Conservation (phyloP, 345 rosid genomes). For the Turnera subulata region DNA sequence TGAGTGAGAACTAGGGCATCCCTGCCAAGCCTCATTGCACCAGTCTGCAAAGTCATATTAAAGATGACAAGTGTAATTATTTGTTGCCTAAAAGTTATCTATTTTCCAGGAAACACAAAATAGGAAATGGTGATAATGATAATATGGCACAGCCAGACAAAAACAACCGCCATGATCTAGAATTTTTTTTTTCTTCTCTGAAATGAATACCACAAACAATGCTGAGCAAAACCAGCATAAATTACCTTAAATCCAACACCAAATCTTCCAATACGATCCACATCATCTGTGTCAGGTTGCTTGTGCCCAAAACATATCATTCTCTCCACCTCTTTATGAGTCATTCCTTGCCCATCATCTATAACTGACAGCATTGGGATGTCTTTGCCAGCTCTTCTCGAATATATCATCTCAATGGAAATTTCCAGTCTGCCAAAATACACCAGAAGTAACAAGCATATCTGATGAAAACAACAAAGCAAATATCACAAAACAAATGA, state of each 20-base stretch:
- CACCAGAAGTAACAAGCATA: neutral
- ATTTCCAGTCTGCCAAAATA: slow-evolving; percentile 28
- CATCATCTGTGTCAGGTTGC: slow-evolving; percentile 29
- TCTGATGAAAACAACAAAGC: neutral
- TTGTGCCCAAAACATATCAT: slow-evolving; percentile 37
- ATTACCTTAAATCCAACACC: slow-evolving; percentile 46
- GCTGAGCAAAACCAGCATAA: no score
- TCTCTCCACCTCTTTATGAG: slow-evolving; percentile 28
- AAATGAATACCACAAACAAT: no score
- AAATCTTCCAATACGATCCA: slow-evolving; percentile 29
- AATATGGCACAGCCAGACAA: no score
- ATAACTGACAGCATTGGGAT: slow-evolving; percentile 35
- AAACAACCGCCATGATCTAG: no score
- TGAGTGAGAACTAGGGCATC: slow-evolving; percentile 38
- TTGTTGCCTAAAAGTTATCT: no score
- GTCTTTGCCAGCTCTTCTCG: slow-evolving; percentile 20
- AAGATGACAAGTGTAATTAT: no score
- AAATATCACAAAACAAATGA: no score
- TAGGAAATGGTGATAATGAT: no score
- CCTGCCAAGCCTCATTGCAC: slow-evolving; percentile 38
- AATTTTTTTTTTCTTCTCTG: no score
- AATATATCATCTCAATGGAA: slow-evolving; percentile 26
- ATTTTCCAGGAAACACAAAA: no score
- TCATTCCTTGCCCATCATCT: slow-evolving; percentile 38
- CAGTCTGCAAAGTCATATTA: slow-evolving; percentile 32